Evolutionary conservation across 495 filamentous ascomycete genomes (phyloP).

Genomic region (Tuber borchii): DNA sequence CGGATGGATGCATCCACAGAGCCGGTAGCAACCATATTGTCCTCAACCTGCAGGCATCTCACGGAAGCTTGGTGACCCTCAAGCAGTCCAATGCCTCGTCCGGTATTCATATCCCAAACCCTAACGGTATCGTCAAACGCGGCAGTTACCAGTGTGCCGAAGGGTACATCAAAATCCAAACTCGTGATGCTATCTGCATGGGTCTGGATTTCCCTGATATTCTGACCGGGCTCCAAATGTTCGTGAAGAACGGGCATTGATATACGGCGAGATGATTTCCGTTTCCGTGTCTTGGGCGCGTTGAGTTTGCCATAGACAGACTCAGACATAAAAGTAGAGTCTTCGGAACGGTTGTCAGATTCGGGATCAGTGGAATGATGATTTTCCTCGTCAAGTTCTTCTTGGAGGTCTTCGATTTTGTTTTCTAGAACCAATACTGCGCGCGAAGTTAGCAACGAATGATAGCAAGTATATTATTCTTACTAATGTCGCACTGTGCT

Average conservation of each 20-base stretch:
- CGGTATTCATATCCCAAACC: constrained; percentile 92
- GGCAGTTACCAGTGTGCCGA: constrained; percentile 91
- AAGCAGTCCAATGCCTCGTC: constrained; percentile 79
- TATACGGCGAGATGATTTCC: constrained; percentile 60
- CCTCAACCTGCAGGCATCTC: constrained; percentile 84
- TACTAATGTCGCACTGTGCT: constrained; percentile 5
- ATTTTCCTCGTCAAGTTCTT: constrained; percentile 49
- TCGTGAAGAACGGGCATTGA: constrained; percentile 95
- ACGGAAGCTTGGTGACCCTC: constrained; percentile 96
- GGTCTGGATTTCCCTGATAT: constrained; percentile 78
- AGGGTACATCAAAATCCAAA: constrained; percentile 91
- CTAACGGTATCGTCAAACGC: constrained; percentile 93
- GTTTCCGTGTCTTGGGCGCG: constrained; percentile 56
- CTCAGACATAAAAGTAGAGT: constrained; percentile 82
- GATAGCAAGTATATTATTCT: constrained; percentile 9
- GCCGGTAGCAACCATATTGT: constrained; percentile 90
- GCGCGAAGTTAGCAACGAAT: constrained; percentile 34
- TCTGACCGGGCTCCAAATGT: constrained; percentile 83
- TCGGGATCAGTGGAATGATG: constrained; percentile 52
- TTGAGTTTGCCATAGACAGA: constrained; percentile 93
- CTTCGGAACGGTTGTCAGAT: constrained; percentile 46
- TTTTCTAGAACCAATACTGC: constrained; percentile 76
- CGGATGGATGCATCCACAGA: constrained; percentile 93
- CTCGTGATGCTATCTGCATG: constrained; percentile 85
- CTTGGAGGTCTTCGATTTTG: constrained; percentile 76